Base-by-base conservation (phyloP, 768 basidiomycete species). In the Amanita jacksonii region DNA sequence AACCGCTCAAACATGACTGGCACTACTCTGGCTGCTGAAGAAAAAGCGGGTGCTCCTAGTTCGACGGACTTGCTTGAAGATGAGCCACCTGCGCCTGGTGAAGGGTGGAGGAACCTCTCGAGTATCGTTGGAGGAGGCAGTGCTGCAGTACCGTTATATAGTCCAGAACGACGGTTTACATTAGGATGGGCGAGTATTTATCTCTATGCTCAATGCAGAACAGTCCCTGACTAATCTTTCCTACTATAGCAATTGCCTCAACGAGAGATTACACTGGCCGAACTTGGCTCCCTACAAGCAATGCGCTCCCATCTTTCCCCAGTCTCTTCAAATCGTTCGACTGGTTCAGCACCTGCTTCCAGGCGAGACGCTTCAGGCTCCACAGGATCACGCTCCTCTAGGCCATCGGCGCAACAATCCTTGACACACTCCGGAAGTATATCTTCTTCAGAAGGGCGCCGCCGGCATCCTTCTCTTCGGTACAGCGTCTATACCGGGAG, bases 61-160 rank as follows among this genome's bases (percentile, higher is more conserved):
- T 60, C 68, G 3, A 70, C 78, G 15, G 81, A 85, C 54, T 55
- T 83, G 4, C 62, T 84, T 12, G 85, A 87, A 48, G 79, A 84
- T 25, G 78, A 69, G 18, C 84, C 85, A 6, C 84, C 85, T 2
- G 55, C 56, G 44, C 76, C 83, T 19, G 69, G 68, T 15, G 74
- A 72, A 43, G 64, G 72, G 4, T 86, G 85, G 85, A 66, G 75
- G 47, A 64, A 65, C 8, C 62, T 85, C 47, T 64, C 77, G 7
- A 54, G 67, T 27, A 63, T 62, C 15, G 45, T 57, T 3, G 58
- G 57, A 33, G 42, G 43, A 32, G 48, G 48, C 4, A 50, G n/a
- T n/a, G n/a, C n/a, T n/a, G n/a, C n/a, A n/a, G n/a, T n/a, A n/a
- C n/a, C n/a, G n/a, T n/a, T 61, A 39, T 49, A 59, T 44, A 63